Conservation (phyloP, 2,329 filamentous ascomycete species). For the Aspergillus intermedius region DNA sequence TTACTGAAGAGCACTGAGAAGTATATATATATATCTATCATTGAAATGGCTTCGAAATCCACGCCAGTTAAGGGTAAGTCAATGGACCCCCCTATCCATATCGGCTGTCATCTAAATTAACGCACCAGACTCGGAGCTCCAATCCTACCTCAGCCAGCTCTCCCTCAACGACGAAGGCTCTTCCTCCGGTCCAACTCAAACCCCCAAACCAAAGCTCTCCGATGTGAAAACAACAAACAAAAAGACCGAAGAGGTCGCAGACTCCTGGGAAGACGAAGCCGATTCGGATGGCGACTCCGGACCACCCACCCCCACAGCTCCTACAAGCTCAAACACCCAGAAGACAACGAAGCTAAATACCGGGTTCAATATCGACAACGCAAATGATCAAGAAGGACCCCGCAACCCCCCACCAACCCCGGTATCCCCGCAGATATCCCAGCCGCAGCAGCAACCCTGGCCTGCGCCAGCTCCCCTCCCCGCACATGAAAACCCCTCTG, state of each 20-base stretch:
- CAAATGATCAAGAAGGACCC: conserved; percentile 16
- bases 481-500: conserved; percentile 6
- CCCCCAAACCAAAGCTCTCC: no score
- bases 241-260: conserved; percentile 44
- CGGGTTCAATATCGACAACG: background rate
- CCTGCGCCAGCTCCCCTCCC: conserved; percentile 2
- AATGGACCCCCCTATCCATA: background rate
- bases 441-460: conserved; percentile 12
- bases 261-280: conserved; percentile 73
- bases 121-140: conserved; percentile 20
- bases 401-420: conserved; percentile 62
- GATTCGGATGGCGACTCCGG: conserved; percentile 19
- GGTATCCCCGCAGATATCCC: conserved; percentile 46
- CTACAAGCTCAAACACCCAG: conserved; percentile 16
- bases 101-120: background rate
- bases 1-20: background rate
- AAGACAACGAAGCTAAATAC: conserved; percentile 16
- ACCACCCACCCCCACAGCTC: conserved; percentile 3
- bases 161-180: conserved; percentile 25
- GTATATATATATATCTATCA: background rate
- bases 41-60: background rate
- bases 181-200: conserved; percentile 16
- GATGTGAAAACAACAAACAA: conserved; percentile 6
- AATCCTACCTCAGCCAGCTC: conserved; percentile 26
- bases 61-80: background rate